Evolutionary conservation across 192 early-diverging fungal species (phyloP).

Genomic region (Coemansia sp.): DNA sequence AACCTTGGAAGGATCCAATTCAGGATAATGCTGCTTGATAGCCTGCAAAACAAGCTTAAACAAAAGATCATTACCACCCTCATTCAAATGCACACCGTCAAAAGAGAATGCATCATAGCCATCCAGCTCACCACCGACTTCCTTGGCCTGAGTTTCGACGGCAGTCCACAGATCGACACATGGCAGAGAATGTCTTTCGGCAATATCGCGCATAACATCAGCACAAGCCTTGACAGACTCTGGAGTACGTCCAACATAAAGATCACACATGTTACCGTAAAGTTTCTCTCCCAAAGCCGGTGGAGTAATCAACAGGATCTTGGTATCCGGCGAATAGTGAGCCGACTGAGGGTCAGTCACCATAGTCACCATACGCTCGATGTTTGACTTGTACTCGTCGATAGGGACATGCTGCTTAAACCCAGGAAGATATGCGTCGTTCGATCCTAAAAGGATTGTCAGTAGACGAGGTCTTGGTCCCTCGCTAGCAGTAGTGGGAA

Average conservation of each 20-base stretch:
- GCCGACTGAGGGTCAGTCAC: constrained; percentile 11
- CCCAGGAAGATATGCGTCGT: constrained; percentile 34
- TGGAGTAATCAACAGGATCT: constrained; percentile 44
- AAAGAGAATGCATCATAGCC: constrained; percentile 23
- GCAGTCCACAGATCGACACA: constrained; percentile 48
- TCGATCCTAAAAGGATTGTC: constrained; percentile 38
- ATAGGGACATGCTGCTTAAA: constrained; percentile 35
- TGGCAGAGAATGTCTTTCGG: constrained; percentile 11
- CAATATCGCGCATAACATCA: constrained; percentile 16
- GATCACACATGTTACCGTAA: neutral
- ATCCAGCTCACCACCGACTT: neutral
- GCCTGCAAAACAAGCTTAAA: constrained; percentile 22
- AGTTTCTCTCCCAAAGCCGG: constrained; percentile 31
- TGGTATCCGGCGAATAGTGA: constrained; percentile 11
- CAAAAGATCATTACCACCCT: constrained; percentile 43
- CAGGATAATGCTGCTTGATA: constrained; percentile 16
- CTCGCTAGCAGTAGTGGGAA: neutral
- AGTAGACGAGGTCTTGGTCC: constrained; percentile 16
- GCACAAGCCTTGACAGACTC: constrained; percentile 20
- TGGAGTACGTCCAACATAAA: neutral
- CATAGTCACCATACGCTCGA: constrained; percentile 13
- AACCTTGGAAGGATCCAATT: constrained; percentile 31
- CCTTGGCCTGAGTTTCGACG: constrained; percentile 13
- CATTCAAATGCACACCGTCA: constrained; percentile 50
- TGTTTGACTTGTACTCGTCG: constrained; percentile 28